Evolutionary conservation across 2,329 filamentous ascomycete species (phyloP), one percentile per base, ranked within the genome.

Genomic region (Xylariaceae sp.): DNA sequence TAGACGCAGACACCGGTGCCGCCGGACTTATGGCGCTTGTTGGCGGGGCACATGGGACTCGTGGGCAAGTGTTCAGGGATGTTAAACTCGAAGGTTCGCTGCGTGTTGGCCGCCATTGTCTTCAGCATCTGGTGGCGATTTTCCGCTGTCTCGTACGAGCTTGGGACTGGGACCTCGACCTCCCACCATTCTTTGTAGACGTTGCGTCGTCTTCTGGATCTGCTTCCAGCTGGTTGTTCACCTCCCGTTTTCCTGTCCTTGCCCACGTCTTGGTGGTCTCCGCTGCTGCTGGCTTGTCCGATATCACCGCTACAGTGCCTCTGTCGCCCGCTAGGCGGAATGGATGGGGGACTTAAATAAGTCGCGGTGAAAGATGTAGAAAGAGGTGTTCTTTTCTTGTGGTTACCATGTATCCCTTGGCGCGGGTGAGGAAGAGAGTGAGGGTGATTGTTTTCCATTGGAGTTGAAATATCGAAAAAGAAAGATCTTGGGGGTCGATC

Each of bases 1-100:
- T 79, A 80, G 2, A 82, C 77, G 50, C 80, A 82, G 3, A 81
- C 54, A 0, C 77, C 78, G 5, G 70, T 75, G 4, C 79, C 77
- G n/a, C 74, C 71, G 11, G 73, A 73, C 46, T 63, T 63, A 49
- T 79, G 74, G 33, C 70, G 75, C 36, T 66, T 65, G 62, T 81
- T 80, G 7, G 77, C 67, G 2, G 80, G 80, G 49, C 80, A 82
- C 69, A 81, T 73, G 13, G 78, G 78, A 60, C 79, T 81, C 51
- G 57, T 76, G 26, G 78, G 77, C 6, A 80, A 66, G 56, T 82
- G 80, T 56, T 81, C 77, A 1, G 78, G 77, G 9, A 81, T 57
- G 40, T 80, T 72, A 53, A 82, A 81, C 41, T 76, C 68, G 51
- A 82, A 82, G 4, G 39, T 15, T 11, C 43, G 37, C 37, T 35